Conservation (phyloP, 2,329 filamentous ascomycete genomes). For the Leptographium galeiforme region DNA sequence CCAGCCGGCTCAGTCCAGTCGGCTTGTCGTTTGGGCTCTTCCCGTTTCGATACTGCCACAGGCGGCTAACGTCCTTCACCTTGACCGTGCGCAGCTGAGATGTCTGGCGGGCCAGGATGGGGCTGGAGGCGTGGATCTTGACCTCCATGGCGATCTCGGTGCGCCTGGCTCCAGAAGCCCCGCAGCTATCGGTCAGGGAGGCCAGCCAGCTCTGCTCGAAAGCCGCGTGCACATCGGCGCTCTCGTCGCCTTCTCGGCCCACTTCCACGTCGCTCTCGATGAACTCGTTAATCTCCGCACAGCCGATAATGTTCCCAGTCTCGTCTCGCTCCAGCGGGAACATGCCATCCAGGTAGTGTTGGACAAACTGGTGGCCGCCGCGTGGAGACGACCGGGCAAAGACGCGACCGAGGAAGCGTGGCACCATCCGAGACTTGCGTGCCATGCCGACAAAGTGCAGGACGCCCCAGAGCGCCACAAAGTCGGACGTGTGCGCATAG, state of each 20-base stretch:
- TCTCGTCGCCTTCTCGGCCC: conserved; percentile 29
- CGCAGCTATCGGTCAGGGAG: conserved; percentile 21
- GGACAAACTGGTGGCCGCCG: conserved; percentile 45
- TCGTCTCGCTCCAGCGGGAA: conserved; percentile 36
- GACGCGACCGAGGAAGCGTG: conserved; percentile 48
- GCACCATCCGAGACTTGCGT: conserved; percentile 30
- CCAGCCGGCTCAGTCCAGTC: background rate
- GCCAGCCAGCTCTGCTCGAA: conserved; percentile 34
- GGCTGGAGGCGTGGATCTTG: conserved; percentile 16
- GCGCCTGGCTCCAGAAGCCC: background rate
- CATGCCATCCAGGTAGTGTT: conserved; percentile 50
- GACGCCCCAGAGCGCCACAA: conserved; percentile 62
- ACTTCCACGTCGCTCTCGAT: conserved; percentile 44
- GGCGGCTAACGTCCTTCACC: conserved; percentile 46
- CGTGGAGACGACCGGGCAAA: conserved; percentile 37
- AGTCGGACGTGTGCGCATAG: conserved; percentile 62
- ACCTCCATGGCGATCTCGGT: conserved; percentile 13
- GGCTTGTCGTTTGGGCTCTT: conserved; percentile 29
- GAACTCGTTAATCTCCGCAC: conserved; percentile 33
- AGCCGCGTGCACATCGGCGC: conserved; percentile 29
- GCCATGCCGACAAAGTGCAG: conserved; percentile 46
- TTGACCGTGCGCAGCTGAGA: conserved; percentile 23
- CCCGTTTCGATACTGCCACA: conserved; percentile 52
- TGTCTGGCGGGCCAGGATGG: conserved; percentile 8
- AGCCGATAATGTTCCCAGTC: conserved; percentile 26